Evolutionary conservation across 2,329 filamentous ascomycete genomes (phyloP), one percentile per base, ranked within the genome.

Genomic region (Neobulgaria alba): DNA sequence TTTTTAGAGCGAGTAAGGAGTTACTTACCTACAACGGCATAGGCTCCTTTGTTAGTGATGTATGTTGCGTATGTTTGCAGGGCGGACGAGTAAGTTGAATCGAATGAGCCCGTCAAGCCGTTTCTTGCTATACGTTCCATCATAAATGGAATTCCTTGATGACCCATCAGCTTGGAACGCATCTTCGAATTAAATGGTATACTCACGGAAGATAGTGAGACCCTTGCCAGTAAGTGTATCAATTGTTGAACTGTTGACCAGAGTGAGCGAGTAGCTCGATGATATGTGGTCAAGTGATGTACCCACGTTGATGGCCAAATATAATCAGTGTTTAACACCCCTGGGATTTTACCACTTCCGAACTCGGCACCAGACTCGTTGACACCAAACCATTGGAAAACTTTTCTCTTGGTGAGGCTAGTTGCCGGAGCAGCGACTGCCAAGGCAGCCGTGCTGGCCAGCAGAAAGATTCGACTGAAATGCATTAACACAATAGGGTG

Each of bases 291-390:
- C 12, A 15, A 3, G 15, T 17, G 14, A 33, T 3, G 5, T 16
- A 33, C 5, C 9, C 3, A 33, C 30, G 30, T 33, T 3, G 30
- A 17, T 2, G 76, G 75, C 68, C 75, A 82, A 15, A 63, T 77
- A 53, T 72, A 82, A 50, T 82, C 73, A 38, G 66, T 78, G 37
- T 66, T 68, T 41, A 73, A 64, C 1, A 59, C 59, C 8, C 77
- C 77, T 2, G 77, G 77, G 21, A 79, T 63, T 38, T 63, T 68
- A 18, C 55, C 61, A 43, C 71, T 65, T 31, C 77, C 77, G 45
- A 82, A 82, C 50, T 83, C 79, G 30, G 76, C 75, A 10, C 76
- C 77, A 14, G 73, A 71, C 55, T 79, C 56, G 35, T 54, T 57
- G 32, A 52, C 54, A 34, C 49, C 49, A 19, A 50, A 43, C 19